Percentiles rank a stretch among this genome's conserved stretches.
Evolutionary conservation across 305 asterid species (phyloP).

Genomic region (Solanum aculeatissimum): DNA sequence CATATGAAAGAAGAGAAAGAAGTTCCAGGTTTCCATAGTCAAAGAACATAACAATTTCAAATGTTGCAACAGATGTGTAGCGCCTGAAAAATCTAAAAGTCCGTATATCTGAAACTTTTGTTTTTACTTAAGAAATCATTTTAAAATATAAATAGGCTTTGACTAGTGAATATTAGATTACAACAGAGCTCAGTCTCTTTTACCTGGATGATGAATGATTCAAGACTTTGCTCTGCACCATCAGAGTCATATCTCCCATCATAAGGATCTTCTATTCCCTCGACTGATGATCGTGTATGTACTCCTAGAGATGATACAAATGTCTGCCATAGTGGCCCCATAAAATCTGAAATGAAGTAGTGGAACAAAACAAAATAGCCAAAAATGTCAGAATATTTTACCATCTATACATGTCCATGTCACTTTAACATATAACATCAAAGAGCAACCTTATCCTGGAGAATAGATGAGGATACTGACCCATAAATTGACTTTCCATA

Average conservation of each 20-base stretch:
- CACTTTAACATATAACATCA: not conserved
- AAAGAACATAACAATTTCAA: not conserved
- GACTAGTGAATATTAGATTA: not conserved
- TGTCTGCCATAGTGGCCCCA: slow-evolving; percentile 90
- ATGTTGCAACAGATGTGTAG: not conserved
- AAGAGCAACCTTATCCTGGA: slow-evolving; percentile 3
- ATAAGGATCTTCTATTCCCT: slow-evolving; percentile 74
- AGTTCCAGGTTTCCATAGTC: not conserved
- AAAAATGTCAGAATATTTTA: slow-evolving; percentile 2
- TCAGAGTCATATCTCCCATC: slow-evolving; percentile 98
- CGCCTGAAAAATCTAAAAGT: not conserved
- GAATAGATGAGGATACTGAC: slow-evolving; percentile 22
- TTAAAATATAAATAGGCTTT: not conserved
- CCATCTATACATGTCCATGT: not conserved
- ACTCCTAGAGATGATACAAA: slow-evolving; percentile 74
- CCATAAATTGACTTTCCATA: slow-evolving; percentile 54
- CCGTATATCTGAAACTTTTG: not conserved
- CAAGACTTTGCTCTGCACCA: slow-evolving; percentile 83
- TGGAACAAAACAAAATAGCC: slow-evolving; percentile 6
- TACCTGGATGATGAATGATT: slow-evolving; percentile 91
- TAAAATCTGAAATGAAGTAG: slow-evolving; percentile 41
- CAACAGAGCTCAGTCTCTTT: not conserved
- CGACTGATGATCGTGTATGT: slow-evolving; percentile 63
- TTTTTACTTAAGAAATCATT: not conserved
- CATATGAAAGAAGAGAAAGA: not conserved